Conservation (phyloP, 176 grass and related monocot genomes). For the Aegilops umbellulata region DNA sequence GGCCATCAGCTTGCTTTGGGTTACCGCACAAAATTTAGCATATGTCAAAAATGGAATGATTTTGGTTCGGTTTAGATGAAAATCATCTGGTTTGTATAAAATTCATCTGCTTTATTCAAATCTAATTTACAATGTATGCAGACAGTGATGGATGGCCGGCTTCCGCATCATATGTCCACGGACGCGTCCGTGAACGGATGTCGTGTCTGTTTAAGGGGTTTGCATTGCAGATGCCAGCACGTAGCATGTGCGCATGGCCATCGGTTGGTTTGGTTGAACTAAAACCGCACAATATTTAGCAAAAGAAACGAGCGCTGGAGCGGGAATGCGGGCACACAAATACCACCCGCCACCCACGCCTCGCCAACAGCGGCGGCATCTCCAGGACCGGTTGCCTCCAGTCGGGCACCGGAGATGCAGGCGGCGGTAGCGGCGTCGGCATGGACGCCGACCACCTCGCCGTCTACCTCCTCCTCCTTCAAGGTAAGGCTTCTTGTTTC, state of each 20-base stretch:
- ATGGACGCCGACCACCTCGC: neutral
- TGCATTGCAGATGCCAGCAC: neutral
- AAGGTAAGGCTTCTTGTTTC: constrained; percentile 6
- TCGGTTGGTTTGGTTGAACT: neutral
- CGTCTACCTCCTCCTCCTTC: constrained; percentile 3
- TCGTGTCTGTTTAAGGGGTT: too few species aligned
- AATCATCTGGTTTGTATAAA: too few species aligned
- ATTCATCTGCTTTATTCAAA: too few species aligned
- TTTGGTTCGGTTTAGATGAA: too few species aligned
- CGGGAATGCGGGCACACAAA: neutral
- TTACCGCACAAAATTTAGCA: neutral
- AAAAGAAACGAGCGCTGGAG: neutral
- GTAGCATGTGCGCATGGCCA: neutral
- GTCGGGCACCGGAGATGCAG: constrained; percentile 27
- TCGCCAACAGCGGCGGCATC: constrained; percentile 1
- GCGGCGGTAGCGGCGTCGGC: neutral
- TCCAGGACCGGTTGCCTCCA: constrained; percentile 31
- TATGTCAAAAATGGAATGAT: too few species aligned
- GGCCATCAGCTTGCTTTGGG: too few species aligned
- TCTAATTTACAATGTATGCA: too few species aligned
- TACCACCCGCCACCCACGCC: neutral
- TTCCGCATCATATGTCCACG: too few species aligned
- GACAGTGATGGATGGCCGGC: too few species aligned
- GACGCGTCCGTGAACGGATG: too few species aligned
- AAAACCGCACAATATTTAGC: constrained; percentile 7